Percentiles rank a stretch among this genome's conserved stretches.
Evolutionary conservation across 2,329 filamentous ascomycete species (phyloP).

Genomic region (Alternaria burnsii): DNA sequence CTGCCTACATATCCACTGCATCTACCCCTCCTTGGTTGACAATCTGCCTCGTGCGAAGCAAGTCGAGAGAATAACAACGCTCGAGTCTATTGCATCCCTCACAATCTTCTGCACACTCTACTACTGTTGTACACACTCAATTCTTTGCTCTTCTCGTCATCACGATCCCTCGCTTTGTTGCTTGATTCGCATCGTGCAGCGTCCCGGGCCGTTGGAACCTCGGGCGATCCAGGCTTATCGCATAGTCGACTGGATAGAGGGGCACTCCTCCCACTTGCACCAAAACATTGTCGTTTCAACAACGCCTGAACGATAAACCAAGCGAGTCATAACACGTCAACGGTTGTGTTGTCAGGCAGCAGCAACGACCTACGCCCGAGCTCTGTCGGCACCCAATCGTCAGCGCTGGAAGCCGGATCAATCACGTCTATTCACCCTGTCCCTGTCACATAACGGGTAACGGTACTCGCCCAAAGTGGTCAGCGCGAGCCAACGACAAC

Average conservation of each 20-base stretch:
- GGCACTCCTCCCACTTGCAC: slow-evolving; percentile 25
- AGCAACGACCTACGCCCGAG: slow-evolving; percentile 32
- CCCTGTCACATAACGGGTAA: slow-evolving; percentile 34
- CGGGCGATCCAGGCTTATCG: slow-evolving; percentile 49
- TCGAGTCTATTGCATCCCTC: slow-evolving; percentile 19
- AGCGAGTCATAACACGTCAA: slow-evolving; percentile 19
- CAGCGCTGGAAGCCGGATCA: slow-evolving; percentile 32
- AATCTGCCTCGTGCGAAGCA: slow-evolving; percentile 31
- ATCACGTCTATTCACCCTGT: slow-evolving; percentile 33
- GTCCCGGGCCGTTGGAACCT: slow-evolving; percentile 38
- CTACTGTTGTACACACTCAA: no score
- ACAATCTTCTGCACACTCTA: background rate
- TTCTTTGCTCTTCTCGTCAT: background rate
- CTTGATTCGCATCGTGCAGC: slow-evolving; percentile 19
- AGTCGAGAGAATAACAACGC: slow-evolving; percentile 11
- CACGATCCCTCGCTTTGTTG: slow-evolving; percentile 12
- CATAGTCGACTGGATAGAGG: slow-evolving; percentile 31
- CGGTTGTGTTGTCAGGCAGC: slow-evolving; percentile 43
- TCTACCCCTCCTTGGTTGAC: slow-evolving; percentile 40
- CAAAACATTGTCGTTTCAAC: slow-evolving; percentile 14
- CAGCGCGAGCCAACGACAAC: slow-evolving; percentile 32
- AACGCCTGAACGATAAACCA: slow-evolving; percentile 16
- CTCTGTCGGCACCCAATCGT: slow-evolving; percentile 42
- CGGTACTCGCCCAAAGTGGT: slow-evolving; percentile 34
- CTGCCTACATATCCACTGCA: slow-evolving; percentile 45